Base-by-base conservation (phyloP, 345 rosid species). In the Excoecaria agallocha region DNA sequence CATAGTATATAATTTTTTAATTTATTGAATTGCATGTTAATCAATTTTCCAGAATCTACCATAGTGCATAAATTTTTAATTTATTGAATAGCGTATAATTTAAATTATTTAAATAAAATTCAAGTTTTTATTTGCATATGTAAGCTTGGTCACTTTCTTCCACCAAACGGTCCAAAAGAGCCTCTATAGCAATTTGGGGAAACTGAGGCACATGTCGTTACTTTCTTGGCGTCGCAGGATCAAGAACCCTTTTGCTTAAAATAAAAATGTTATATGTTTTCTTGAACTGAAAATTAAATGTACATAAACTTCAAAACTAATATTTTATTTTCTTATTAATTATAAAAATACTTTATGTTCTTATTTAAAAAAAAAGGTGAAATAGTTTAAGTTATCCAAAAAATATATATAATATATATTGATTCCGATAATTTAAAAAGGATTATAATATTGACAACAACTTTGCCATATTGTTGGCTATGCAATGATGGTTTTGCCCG, bases 401-500 rank as follows among this genome's bases (percentile, higher is more conserved):
- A n/a, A n/a, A n/a, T n/a, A n/a, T n/a, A n/a, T n/a, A n/a, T n/a
- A n/a, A 20, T 22, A 20, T 37, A 35, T 30, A 57, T 46, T 54
- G 66, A 71, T 66, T 78, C 60, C 71, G 35, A 22, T 22, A 50
- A 74, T 56, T 3, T 73, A 48, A 15, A 22, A 4, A 17, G 15
- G 4, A 66, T 74, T 59, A 73, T 56, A 48, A 74, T 66, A 69
- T 25, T 55, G 48, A 35, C 54, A 35, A 37, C 60, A 6, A 19
- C 12, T 63, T 68, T 69, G 72, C 75, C 82, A 50, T 52, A 9
- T 52, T 76, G 77, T 30, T 56, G 74, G 70, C 64, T 78, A 66
- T 58, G 62, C 22, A 22, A 51, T 80, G 79, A 52, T 22, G 24
- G 69, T 72, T 51, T 65, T 68, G 77, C 78, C 79, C 71, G 82